phyloP scores from a whole-genome alignment of 768 basidiomycete species.

The Trametes meyenii region DNA sequence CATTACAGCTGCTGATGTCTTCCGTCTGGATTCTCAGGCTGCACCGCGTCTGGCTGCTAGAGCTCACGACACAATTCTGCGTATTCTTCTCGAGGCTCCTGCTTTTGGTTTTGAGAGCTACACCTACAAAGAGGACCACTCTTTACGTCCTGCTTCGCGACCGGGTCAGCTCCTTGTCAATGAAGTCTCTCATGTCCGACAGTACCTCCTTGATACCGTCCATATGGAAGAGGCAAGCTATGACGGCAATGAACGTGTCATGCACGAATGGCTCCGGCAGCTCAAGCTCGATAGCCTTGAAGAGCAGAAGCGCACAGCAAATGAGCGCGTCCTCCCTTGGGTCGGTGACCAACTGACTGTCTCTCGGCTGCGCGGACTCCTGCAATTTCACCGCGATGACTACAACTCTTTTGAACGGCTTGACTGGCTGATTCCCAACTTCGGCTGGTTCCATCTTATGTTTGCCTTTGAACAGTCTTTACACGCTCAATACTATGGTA shows the following conservation, averaged over 20 bases:
- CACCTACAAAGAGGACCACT: not conserved
- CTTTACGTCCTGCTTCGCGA: conserved; percentile 11
- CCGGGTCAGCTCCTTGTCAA: conserved; percentile 24
- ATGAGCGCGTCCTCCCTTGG: conserved; percentile 36
- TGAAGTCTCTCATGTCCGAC: not conserved
- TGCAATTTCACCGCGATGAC: conserved; percentile 40
- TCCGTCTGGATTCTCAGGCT: conserved; percentile 1
- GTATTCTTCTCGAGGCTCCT: not conserved
- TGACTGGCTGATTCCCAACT: conserved; percentile 36
- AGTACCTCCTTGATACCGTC: conserved; percentile 25
- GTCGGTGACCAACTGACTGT: conserved; percentile 44
- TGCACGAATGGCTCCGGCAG: conserved; percentile 25
- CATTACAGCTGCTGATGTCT: not conserved
- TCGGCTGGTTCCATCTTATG: conserved; percentile 46
- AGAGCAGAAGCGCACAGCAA: conserved; percentile 1
- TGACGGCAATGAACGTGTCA: conserved; percentile 22
- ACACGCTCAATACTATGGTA: conserved; percentile 45
- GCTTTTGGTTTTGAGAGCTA: conserved; percentile 10
- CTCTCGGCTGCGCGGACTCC: conserved; percentile 41
- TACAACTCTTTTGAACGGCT: conserved; percentile 42
- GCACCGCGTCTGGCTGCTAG: not conserved
- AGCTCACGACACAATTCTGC: not conserved
- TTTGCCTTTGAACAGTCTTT: conserved; percentile 46
- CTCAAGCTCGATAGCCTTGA: conserved; percentile 1
- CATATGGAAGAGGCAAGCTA: conserved; percentile 31